Evolutionary conservation across 257 asterid genomes (phyloP).

Genomic region (Capsicum rhomboideum): DNA sequence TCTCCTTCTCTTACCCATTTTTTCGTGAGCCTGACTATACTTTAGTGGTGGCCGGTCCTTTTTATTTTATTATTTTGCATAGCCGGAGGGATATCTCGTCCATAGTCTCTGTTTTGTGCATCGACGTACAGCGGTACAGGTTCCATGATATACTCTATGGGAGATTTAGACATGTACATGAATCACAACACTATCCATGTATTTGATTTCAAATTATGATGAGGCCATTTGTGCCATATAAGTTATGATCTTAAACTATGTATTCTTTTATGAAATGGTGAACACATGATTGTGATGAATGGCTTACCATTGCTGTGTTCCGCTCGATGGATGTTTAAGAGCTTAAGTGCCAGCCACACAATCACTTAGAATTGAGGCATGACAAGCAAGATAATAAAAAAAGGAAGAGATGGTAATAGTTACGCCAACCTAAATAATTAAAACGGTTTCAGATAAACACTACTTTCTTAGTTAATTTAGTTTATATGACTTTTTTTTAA

Average conservation of each 20-base stretch:
- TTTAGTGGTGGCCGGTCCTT: not conserved
- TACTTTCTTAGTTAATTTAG: no score
- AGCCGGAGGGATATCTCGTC: not conserved
- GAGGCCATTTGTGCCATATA: not conserved
- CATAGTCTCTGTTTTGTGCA: not conserved
- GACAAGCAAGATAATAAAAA: not conserved
- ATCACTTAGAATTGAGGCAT: no score
- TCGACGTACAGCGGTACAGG: no score
- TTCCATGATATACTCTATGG: no score
- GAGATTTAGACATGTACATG: not conserved
- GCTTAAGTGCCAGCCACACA: no score
- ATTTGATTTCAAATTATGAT: not conserved
- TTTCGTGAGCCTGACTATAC: not conserved
- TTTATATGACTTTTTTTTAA: no score
- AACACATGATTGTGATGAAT: not conserved
- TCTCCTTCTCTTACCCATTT: no score
- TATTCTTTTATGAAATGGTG: not conserved
- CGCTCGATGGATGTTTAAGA: no score
- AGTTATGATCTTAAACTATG: not conserved
- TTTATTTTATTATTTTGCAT: not conserved
- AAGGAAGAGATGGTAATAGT: not conserved
- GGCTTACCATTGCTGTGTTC: no score
- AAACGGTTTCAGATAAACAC: not conserved
- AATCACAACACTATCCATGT: not conserved
- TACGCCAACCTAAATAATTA: not conserved